Evolutionary conservation across 2,329 filamentous ascomycete species (phyloP).

Genomic region (Akanthomyces lecanii): DNA sequence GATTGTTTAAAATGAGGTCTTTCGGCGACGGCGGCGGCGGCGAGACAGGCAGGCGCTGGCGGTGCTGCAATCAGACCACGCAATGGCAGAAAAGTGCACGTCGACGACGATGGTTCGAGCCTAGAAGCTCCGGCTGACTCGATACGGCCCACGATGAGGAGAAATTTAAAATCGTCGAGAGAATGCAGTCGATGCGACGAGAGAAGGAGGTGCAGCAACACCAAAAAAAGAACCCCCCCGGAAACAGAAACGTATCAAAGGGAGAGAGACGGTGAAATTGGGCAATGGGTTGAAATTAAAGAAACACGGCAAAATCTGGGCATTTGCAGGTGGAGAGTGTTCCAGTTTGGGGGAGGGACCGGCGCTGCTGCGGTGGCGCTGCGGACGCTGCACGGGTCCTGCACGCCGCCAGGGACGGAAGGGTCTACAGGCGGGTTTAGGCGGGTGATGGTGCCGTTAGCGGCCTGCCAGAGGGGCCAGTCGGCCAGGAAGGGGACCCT

Average conservation of each 20-base stretch:
- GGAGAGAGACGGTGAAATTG: background rate
- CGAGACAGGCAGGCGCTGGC: background rate
- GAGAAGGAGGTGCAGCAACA: background rate
- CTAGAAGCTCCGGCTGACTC: background rate
- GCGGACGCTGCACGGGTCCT: background rate
- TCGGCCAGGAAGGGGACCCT: too few species aligned
- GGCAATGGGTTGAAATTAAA: slow-evolving; percentile 2
- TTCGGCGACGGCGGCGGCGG: background rate
- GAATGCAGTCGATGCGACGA: background rate
- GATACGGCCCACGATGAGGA: background rate
- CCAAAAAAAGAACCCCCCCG: background rate
- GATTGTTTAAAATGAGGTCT: slow-evolving; percentile 8
- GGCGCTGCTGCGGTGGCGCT: background rate
- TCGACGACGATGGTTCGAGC: too few species aligned
- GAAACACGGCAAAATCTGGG: slow-evolving; percentile 2
- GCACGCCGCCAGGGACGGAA: background rate
- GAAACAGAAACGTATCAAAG: slow-evolving; percentile 2
- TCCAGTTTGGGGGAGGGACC: background rate
- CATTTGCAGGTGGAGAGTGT: background rate
- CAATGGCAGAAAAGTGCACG: background rate
- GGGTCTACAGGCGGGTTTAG: background rate
- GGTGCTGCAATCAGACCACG: background rate
- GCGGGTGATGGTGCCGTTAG: too few species aligned
- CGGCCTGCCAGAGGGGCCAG: too few species aligned
- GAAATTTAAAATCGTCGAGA: background rate